phyloP scores from a whole-genome alignment of 805 yeast genomes.

The Saccharomycopsis malanga region DNA sequence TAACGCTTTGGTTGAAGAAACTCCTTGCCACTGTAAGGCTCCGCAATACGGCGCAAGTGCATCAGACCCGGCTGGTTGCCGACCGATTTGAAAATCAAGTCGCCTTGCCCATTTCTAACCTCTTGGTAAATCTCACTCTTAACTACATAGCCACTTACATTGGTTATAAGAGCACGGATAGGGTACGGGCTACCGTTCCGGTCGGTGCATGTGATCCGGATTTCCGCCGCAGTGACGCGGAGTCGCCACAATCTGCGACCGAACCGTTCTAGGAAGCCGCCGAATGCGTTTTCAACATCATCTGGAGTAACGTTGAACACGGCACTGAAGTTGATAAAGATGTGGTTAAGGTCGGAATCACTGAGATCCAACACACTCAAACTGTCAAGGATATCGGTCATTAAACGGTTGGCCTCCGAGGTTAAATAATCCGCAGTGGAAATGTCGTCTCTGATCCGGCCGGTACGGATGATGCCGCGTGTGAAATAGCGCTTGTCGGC shows the following conservation, averaged over 20 bases:
- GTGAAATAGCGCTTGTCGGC: constrained; percentile 94
- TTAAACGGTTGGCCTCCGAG: constrained; percentile 92
- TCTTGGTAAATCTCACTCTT: constrained; percentile 93
- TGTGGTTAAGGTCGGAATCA: constrained; percentile 93
- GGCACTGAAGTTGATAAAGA: constrained; percentile 94
- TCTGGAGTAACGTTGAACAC: constrained; percentile 90
- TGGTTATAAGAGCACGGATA: constrained; percentile 91
- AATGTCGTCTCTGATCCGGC: constrained; percentile 87
- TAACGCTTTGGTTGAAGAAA: constrained; percentile 98
- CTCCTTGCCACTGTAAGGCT: constrained; percentile 97
- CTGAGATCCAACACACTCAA: constrained; percentile 90
- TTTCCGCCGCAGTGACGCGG: constrained; percentile 95
- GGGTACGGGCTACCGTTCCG: constrained; percentile 87
- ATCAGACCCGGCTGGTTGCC: constrained; percentile 86
- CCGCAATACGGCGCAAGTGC: constrained; percentile 93
- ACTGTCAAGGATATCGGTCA: constrained; percentile 93
- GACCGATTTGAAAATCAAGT: constrained; percentile 94
- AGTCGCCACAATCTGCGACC: constrained; percentile 96
- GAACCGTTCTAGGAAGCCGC: constrained; percentile 94
- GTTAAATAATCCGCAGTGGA: constrained; percentile 89
- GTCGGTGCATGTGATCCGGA: constrained; percentile 91
- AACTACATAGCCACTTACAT: constrained; percentile 95
- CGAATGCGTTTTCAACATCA: constrained; percentile 96
- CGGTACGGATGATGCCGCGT: constrained; percentile 95
- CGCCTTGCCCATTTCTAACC: constrained; percentile 85